These are phyloP conservation scores for Cylindrotheca fusiformis DNA, from an alignment of 108 stramenopile genomes.

Conservation along the genomic window DNA sequence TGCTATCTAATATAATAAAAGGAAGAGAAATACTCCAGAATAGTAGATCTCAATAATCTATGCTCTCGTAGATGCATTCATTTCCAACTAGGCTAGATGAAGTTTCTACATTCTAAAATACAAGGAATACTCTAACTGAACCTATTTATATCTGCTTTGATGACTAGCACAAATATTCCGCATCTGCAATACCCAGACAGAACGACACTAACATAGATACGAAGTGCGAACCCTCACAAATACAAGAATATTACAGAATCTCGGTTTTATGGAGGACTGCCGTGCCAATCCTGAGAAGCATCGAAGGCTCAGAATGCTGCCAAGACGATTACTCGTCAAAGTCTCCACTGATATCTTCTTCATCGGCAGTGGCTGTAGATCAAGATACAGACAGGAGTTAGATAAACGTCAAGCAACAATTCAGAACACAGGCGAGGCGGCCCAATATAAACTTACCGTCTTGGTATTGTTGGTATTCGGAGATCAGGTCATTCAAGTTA, in stretches of 20 bases:
- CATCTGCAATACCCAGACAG: not conserved
- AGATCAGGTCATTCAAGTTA: slow-evolving; percentile 95
- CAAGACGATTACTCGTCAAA: slow-evolving; percentile 42
- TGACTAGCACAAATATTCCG: not conserved
- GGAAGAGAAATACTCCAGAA: not conserved
- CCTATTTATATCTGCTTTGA: not conserved
- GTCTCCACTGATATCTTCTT: slow-evolving; percentile 64
- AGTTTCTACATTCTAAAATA: not conserved
- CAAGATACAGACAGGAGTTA: too few relatives aligned
- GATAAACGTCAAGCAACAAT: too few relatives aligned
- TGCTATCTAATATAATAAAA: too few relatives aligned
- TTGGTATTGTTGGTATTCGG: slow-evolving; percentile 96
- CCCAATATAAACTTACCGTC: slow-evolving; percentile 26
- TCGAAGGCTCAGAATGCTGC: too few relatives aligned
- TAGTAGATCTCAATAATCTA: not conserved
- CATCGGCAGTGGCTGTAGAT: slow-evolving; percentile 72
- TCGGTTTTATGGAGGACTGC: not conserved
- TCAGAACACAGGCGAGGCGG: too few relatives aligned
- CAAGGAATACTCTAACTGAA: not conserved
- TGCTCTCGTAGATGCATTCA: not conserved
- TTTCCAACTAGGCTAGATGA: not conserved
- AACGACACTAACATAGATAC: not conserved
- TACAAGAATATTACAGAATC: not conserved
- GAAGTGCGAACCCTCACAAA: not conserved
- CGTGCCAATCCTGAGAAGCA: too few relatives aligned